Percentiles rank a stretch among this genome's conserved stretches.
Evolutionary conservation across 495 filamentous ascomycete species (phyloP).

Genomic region (Hypomontagnella submonticulosa): DNA sequence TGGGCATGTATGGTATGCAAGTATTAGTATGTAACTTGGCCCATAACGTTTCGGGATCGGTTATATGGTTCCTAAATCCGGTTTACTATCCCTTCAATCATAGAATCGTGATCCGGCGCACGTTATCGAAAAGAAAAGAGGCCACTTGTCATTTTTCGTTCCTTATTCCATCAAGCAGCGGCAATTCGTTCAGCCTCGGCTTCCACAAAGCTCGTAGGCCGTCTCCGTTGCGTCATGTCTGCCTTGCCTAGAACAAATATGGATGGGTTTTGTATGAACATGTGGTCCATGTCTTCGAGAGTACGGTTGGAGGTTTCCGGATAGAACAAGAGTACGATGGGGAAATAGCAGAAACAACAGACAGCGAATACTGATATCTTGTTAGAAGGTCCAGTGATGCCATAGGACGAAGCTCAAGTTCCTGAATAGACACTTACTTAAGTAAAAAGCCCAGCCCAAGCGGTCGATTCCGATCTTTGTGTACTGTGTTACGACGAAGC

Average conservation of each 20-base stretch:
- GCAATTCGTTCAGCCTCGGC: constrained; percentile 40
- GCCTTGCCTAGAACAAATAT: constrained; percentile 47
- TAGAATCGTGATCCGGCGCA: no score
- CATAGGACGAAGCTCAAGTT: no score
- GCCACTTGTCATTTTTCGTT: background rate
- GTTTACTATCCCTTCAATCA: no score
- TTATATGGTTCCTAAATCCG: no score
- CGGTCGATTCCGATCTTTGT: constrained; percentile 49
- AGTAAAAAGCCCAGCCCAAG: constrained; percentile 48
- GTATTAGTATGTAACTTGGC: no score
- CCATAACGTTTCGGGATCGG: no score
- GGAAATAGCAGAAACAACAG: constrained; percentile 44
- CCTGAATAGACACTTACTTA: constrained; percentile 36
- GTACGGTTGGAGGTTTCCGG: constrained; percentile 50
- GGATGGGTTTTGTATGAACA: constrained; percentile 50
- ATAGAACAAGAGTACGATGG: constrained; percentile 48
- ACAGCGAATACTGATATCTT: constrained; percentile 42
- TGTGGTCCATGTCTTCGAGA: constrained; percentile 52
- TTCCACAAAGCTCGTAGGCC: constrained; percentile 44
- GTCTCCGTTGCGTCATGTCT: constrained; percentile 44
- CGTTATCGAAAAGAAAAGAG: no score
- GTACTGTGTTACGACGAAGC: constrained; percentile 52
- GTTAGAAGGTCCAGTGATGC: background rate
- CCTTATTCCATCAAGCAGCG: constrained; percentile 4
- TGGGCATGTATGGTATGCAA: no score